A percentile compares a stretch with the other conserved stretches of the same genome.
These are phyloP conservation scores for Colletotrichum sp. DNA, from an alignment of 2,329 filamentous ascomycete genomes.

Conservation along the genomic window DNA sequence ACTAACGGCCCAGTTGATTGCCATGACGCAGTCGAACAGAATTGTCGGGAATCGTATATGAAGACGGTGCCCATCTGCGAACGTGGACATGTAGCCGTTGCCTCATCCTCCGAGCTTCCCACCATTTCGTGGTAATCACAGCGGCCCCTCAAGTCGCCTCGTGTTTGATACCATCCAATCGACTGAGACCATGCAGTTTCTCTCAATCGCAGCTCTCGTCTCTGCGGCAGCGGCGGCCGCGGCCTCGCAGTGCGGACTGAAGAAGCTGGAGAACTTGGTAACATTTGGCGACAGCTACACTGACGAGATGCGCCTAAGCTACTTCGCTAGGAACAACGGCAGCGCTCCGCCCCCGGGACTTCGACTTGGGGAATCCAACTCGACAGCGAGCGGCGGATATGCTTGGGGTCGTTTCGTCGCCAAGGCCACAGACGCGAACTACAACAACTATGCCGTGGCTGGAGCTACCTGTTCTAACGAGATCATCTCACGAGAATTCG, in stretches of 20 bases:
- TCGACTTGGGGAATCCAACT: constrained; percentile 48
- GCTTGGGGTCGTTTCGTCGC: constrained; percentile 73
- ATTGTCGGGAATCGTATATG: not conserved
- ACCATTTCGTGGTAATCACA: not conserved
- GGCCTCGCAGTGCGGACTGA: constrained; percentile 30
- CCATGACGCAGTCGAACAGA: not conserved
- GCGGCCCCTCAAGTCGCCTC: not conserved
- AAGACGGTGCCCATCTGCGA: not conserved
- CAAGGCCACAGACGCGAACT: constrained; percentile 59
- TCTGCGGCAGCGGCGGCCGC: constrained; percentile 12
- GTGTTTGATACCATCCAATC: not conserved
- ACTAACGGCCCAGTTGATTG: not conserved
- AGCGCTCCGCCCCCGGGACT: constrained; percentile 66
- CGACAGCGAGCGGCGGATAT: constrained; percentile 68
- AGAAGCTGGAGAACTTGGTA: constrained; percentile 66
- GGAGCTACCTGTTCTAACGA: constrained; percentile 77
- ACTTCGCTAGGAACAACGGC: constrained; percentile 65
- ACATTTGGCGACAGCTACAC: constrained; percentile 81
- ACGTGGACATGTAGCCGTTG: not conserved
- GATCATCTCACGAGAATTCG: constrained; percentile 62
- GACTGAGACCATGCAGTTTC: not conserved
- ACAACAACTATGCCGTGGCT: constrained; percentile 74
- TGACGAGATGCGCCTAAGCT: constrained; percentile 71
- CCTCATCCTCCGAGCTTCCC: not conserved
- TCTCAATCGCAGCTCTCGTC: not conserved